Evolutionary conservation across 208 protist species (phyloP).

Genomic region (Acanthamoeba lenticulata): DNA sequence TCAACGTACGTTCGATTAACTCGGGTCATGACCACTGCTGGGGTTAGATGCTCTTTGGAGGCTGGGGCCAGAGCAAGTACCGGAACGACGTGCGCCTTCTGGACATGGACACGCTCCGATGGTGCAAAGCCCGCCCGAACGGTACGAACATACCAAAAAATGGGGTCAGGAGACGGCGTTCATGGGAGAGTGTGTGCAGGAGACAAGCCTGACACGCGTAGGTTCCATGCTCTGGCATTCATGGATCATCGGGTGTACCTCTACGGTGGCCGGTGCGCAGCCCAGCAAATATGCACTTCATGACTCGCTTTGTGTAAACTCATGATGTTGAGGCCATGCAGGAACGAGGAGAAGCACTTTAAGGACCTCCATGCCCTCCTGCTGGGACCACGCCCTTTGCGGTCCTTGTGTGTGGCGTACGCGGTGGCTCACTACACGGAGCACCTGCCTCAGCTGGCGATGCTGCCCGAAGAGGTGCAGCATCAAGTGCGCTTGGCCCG

Average conservation of each 20-base stretch:
- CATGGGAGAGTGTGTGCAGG: not conserved
- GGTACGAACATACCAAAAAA: not conserved
- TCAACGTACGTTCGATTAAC: too few relatives aligned
- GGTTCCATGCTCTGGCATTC: not conserved
- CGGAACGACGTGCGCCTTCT: not conserved
- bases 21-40: too few relatives aligned
- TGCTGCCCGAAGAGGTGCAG: not conserved
- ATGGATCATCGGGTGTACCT: not conserved
- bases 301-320: not conserved
- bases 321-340: not conserved
- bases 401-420: not conserved
- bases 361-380: not conserved
- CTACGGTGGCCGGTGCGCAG: not conserved
- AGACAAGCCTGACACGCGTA: not conserved
- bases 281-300: not conserved
- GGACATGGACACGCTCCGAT: not conserved
- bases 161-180: too few relatives aligned
- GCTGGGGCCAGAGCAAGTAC: not conserved
- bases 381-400: not conserved
- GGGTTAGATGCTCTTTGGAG: not conserved
- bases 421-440: not conserved
- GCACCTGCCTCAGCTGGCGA: not conserved
- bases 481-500: not conserved
- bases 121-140: not conserved
- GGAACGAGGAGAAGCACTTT: not conserved